Evolutionary conservation across 1,284 basidiomycete genomes (phyloP).

Genomic region (Irpex sp.): DNA sequence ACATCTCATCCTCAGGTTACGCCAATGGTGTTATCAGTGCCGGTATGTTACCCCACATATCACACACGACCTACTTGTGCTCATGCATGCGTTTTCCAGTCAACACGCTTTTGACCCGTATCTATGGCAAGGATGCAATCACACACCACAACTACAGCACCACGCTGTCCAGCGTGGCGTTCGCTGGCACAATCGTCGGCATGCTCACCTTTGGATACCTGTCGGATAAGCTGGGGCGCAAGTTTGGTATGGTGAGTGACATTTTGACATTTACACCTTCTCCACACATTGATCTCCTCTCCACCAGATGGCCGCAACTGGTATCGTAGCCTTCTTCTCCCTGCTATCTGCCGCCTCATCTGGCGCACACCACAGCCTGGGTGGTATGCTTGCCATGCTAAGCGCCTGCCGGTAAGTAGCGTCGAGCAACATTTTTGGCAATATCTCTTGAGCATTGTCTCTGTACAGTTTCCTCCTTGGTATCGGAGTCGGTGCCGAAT

Average conservation of each 20-base stretch:
- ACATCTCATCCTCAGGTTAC: constrained; percentile 50
- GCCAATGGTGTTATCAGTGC: constrained; percentile 76
- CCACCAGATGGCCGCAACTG: constrained; percentile 68
- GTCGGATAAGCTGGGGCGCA: constrained; percentile 85
- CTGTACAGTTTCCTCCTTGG: constrained; percentile 68
- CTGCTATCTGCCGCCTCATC: constrained; percentile 80
- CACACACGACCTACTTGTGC: not conserved
- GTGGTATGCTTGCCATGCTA: constrained; percentile 75
- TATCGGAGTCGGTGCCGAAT: constrained; percentile 86
- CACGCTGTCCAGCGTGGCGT: constrained; percentile 65
- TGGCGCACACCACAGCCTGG: constrained; percentile 65
- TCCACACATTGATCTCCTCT: not conserved
- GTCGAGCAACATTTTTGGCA: not conserved
- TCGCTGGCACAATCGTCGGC: constrained; percentile 84
- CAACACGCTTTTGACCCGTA: constrained; percentile 39
- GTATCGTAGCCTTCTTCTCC: constrained; percentile 79
- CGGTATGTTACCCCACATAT: constrained; percentile 41
- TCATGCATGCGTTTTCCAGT: constrained; percentile 35
- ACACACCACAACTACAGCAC: constrained; percentile 51
- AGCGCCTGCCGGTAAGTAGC: constrained; percentile 68
- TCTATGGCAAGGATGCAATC: constrained; percentile 57
- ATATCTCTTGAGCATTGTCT: not conserved
- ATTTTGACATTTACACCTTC: not conserved
- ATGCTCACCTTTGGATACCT: constrained; percentile 76
- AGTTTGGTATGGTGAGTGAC: constrained; percentile 76